These are phyloP conservation scores for Rutidosis leptorrhynchoides DNA, from an alignment of 129 eudicot species.

Conservation along the genomic window DNA sequence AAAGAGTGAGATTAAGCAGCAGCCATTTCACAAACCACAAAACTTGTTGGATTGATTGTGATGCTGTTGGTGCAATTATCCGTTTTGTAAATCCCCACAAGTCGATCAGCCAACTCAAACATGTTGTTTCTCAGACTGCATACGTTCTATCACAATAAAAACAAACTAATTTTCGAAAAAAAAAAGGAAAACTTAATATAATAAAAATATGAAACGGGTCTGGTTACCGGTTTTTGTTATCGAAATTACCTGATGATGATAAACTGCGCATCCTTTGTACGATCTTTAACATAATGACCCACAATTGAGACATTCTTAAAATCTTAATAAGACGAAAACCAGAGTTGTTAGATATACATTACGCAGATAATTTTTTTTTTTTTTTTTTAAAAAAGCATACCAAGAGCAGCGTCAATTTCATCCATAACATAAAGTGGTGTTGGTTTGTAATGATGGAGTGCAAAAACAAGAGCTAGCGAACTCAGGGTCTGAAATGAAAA, in stretches of 20 bases:
- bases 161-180: not conserved
- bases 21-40: slow-evolving; percentile 64
- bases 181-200: too few relatives aligned
- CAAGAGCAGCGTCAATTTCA: slow-evolving; percentile 98
- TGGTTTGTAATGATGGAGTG: slow-evolving; percentile 96
- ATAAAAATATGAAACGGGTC: not conserved
- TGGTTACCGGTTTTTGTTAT: not conserved
- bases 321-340: too few relatives aligned
- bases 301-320: slow-evolving; percentile 95
- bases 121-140: slow-evolving; percentile 96
- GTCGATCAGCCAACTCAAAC: slow-evolving; percentile 98
- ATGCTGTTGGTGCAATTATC: slow-evolving; percentile 98
- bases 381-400: slow-evolving; percentile 44
- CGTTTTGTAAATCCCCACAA: slow-evolving; percentile 93
- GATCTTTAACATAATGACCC: slow-evolving; percentile 97
- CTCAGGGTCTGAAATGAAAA: slow-evolving; percentile 70
- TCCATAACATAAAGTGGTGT: slow-evolving; percentile 99
- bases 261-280: slow-evolving; percentile 95
- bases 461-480: slow-evolving; percentile 94
- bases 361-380: too few relatives aligned
- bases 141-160: not conserved
- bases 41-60: slow-evolving; percentile 84
- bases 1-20: slow-evolving; percentile 37
- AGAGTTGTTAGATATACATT: too few relatives aligned
- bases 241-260: slow-evolving; percentile 77